Conservation (phyloP, 768 basidiomycete species). For the Rhodotorula paludigena region DNA sequence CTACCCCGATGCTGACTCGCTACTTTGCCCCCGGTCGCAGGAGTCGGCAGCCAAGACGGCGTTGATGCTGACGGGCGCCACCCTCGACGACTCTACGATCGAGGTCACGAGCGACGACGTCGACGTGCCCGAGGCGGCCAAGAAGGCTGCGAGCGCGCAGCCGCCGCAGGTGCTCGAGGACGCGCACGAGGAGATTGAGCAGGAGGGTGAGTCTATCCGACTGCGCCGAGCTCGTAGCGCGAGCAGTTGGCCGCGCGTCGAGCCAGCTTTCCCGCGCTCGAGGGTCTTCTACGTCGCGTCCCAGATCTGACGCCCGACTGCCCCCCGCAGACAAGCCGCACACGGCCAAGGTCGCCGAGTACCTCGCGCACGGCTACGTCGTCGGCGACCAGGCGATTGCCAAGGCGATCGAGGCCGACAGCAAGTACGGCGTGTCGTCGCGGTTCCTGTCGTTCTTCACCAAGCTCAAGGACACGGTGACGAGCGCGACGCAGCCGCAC, state of each 20-base stretch:
- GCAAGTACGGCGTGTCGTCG: constrained; percentile 77
- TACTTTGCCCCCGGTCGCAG: constrained; percentile 9
- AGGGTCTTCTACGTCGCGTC: neutral
- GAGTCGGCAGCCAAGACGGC: constrained; percentile 77
- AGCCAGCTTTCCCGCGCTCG: too few species aligned
- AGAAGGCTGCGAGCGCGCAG: constrained; percentile 54
- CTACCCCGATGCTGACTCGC: constrained; percentile 28
- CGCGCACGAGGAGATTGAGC: constrained; percentile 38
- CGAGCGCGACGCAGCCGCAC: constrained; percentile 50
- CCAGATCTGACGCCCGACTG: neutral
- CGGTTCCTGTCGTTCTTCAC: constrained; percentile 77
- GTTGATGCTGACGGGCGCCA: constrained; percentile 61
- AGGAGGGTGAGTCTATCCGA: constrained; percentile 34
- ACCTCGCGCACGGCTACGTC: constrained; percentile 80
- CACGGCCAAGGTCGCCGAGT: constrained; percentile 75
- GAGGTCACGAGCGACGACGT: constrained; percentile 65
- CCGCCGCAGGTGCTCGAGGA: constrained; percentile 39
- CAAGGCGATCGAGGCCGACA: constrained; percentile 51
- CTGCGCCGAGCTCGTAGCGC: too few species aligned
- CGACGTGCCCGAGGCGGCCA: constrained; percentile 24
- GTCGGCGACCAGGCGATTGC: constrained; percentile 73
- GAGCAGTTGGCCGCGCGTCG: too few species aligned
- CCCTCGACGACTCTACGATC: constrained; percentile 67
- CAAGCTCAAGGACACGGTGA: constrained; percentile 64
- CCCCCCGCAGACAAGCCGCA: constrained; percentile 64